Evolutionary conservation across 169 alveolate genomes (phyloP).

Genomic region (Plasmodium coatneyi): DNA sequence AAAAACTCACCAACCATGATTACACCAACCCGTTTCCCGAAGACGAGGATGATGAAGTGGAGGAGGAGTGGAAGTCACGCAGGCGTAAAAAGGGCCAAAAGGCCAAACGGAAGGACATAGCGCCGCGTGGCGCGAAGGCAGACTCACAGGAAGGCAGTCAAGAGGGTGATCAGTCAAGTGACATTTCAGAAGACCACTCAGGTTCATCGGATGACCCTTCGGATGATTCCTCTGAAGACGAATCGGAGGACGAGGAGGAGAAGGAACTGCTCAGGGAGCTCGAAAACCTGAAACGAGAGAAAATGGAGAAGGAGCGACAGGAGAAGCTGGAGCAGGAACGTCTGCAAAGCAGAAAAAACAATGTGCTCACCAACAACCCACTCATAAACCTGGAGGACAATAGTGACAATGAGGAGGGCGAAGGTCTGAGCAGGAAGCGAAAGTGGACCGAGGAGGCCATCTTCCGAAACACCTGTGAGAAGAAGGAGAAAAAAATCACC

Average conservation of each 20-base stretch:
- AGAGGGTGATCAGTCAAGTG: neutral
- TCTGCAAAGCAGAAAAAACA: constrained; percentile 72
- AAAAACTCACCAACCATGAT: constrained; percentile 37
- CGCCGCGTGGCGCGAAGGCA: neutral
- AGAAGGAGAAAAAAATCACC: constrained; percentile 80
- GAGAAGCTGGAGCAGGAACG: constrained; percentile 81
- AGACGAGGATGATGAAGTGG: constrained; percentile 73
- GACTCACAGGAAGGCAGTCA: neutral
- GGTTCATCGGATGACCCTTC: neutral
- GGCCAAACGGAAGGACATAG: neutral
- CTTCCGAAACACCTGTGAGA: constrained; percentile 90
- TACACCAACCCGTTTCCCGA: constrained; percentile 64
- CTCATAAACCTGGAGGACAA: constrained; percentile 75
- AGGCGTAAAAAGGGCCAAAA: neutral
- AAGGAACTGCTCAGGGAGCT: constrained; percentile 92
- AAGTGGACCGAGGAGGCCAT: constrained; percentile 93
- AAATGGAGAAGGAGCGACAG: constrained; percentile 87
- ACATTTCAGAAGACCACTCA: neutral
- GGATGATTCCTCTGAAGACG: constrained; percentile 3
- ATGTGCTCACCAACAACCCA: constrained; percentile 86
- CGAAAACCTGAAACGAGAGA: constrained; percentile 92
- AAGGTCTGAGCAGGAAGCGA: constrained; percentile 88
- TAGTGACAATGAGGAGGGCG: constrained; percentile 76
- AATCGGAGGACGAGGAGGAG: constrained; percentile 83
- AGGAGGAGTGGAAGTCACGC: constrained; percentile 34